Percentiles rank a stretch among this genome's conserved stretches.
These are phyloP conservation scores for Termitomyces titanicus DNA, from an alignment of 768 basidiomycete genomes.

Conservation along the genomic window DNA sequence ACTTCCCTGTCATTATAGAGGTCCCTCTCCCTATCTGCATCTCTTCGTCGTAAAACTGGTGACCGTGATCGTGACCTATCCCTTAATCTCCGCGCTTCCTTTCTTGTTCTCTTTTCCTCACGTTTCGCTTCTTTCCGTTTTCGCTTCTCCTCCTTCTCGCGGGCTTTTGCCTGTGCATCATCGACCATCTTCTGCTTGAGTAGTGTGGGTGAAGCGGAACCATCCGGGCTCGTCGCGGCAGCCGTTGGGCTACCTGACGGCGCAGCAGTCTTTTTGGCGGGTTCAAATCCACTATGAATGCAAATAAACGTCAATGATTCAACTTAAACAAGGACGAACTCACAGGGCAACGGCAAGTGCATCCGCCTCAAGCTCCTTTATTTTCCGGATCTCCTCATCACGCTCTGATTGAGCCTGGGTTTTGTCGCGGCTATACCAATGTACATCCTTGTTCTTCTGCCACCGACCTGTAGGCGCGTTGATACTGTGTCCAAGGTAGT, in stretches of 20 bases:
- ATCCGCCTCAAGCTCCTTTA: slow-evolving; percentile 90
- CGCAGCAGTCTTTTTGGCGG: slow-evolving; percentile 37
- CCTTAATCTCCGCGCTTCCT: slow-evolving; percentile 17
- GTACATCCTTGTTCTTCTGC: slow-evolving; percentile 97
- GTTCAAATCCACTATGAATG: slow-evolving; percentile 65
- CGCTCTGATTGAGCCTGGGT: slow-evolving; percentile 41
- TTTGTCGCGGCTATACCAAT: slow-evolving; percentile 85
- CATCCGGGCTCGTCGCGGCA: background rate
- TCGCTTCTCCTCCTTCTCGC: slow-evolving; percentile 47
- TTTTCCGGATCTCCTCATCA: slow-evolving; percentile 68
- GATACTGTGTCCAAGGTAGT: slow-evolving; percentile 93
- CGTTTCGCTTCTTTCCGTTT: slow-evolving; percentile 51
- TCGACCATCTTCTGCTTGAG: slow-evolving; percentile 13
- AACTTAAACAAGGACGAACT: slow-evolving; percentile 13
- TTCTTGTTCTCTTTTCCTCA: slow-evolving; percentile 39
- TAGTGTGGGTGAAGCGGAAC: slow-evolving; percentile 4
- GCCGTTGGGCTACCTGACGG: slow-evolving; percentile 20
- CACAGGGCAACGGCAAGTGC: slow-evolving; percentile 80
- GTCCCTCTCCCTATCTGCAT: slow-evolving; percentile 20
- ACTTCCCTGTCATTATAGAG: background rate
- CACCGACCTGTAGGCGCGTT: slow-evolving; percentile 94
- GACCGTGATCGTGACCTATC: slow-evolving; percentile 26
- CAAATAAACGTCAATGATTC: background rate
- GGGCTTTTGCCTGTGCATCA: slow-evolving; percentile 20
- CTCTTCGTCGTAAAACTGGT: slow-evolving; percentile 16